These are phyloP conservation scores for Globisporangium cylindrosporum DNA, from an alignment of 352 stramenopile genomes.

Conservation along the genomic window DNA sequence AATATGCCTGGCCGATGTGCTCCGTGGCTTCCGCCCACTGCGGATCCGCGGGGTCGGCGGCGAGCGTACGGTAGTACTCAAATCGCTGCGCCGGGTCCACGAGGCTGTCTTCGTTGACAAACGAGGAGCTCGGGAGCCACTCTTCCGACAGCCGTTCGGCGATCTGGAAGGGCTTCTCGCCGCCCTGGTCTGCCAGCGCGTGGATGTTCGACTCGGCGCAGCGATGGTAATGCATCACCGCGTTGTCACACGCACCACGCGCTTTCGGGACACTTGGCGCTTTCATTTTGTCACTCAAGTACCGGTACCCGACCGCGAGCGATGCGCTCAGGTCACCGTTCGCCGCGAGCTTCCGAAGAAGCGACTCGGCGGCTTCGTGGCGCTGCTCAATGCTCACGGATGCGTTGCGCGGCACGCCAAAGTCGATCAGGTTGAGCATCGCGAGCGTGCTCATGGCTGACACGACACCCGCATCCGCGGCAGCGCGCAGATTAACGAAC, in stretches of 20 bases:
- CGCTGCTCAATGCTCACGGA: conserved; percentile 24
- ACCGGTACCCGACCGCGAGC: conserved; percentile 53
- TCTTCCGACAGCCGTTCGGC: conserved; percentile 51
- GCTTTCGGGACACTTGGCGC: conserved; percentile 5
- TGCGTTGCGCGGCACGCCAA: conserved; percentile 25
- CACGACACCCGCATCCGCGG: conserved; percentile 39
- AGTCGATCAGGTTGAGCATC: conserved; percentile 58
- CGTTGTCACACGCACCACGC: conserved; percentile 31
- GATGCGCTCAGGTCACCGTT: conserved; percentile 51
- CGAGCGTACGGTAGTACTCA: conserved; percentile 63
- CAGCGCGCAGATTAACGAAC: conserved; percentile 39
- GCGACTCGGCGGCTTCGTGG: conserved; percentile 29
- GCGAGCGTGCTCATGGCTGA: conserved; percentile 40
- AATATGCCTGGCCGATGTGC: conserved; percentile 66
- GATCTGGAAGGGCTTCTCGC: conserved; percentile 35
- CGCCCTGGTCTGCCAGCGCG: conserved; percentile 45
- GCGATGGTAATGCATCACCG: conserved; percentile 45
- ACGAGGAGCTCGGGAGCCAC: conserved; percentile 18
- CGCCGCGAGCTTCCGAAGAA: conserved; percentile 30
- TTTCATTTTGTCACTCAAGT: conserved; percentile 35
- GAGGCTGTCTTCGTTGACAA: conserved; percentile 29
- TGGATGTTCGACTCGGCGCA: conserved; percentile 59
- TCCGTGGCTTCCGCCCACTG: conserved; percentile 58
- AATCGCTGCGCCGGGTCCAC: conserved; percentile 50
- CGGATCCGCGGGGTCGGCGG: conserved; percentile 57